Evolutionary conservation across 305 asterid genomes (phyloP).

Genomic region (Nicotiana rustica): DNA sequence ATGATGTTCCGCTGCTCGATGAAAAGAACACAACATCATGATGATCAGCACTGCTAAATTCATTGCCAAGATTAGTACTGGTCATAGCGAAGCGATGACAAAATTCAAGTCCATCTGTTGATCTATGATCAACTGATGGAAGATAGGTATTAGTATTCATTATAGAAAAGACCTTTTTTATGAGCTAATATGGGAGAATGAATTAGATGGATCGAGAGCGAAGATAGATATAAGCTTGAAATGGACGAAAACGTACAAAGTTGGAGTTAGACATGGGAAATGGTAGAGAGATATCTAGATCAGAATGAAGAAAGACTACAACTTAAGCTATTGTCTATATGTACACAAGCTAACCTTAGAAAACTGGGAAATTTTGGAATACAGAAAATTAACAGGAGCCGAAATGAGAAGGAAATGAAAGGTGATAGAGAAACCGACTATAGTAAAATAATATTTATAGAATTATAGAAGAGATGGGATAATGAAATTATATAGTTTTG

Average conservation of each 20-base stretch:
- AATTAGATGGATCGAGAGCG: too few relatives aligned
- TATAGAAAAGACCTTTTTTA: not conserved
- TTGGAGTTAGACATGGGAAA: not conserved
- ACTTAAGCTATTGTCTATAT: too few relatives aligned
- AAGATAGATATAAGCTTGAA: not conserved
- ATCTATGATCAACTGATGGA: slow-evolving; percentile 5
- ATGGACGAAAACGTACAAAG: not conserved
- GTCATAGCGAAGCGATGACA: not conserved
- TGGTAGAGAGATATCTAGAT: not conserved
- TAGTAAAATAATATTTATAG: not conserved
- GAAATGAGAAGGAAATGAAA: not conserved
- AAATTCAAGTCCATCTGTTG: slow-evolving; percentile 16
- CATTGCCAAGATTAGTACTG: not conserved
- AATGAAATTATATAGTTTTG: not conserved
- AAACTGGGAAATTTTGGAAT: too few relatives aligned
- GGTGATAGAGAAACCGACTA: not conserved
- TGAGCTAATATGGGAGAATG: not conserved
- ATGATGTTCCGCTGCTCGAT: not conserved
- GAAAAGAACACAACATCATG: slow-evolving; percentile 10
- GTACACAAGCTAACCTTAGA: not conserved
- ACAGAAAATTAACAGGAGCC: not conserved
- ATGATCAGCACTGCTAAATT: not conserved
- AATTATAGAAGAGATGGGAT: not conserved
- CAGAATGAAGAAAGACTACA: too few relatives aligned
- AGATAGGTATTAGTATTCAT: slow-evolving; percentile 27